Evolutionary conservation across 2,329 filamentous ascomycete genomes (phyloP), one percentile per base, ranked within the genome.

Genomic region (Penicillium sp.): DNA sequence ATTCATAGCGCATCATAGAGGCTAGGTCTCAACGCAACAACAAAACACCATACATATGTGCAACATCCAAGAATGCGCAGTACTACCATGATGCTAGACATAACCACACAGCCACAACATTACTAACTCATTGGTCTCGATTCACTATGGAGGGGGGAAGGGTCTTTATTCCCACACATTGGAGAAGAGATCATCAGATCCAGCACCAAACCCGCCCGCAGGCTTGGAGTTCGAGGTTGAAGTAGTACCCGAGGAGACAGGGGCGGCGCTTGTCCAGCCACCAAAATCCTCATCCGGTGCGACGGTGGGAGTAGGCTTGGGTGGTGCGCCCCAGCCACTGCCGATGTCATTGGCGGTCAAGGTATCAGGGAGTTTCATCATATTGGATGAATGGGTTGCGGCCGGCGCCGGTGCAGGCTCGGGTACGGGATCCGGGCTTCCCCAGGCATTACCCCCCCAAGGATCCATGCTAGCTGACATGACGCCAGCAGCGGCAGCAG

Each of bases 201-300:
- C 45, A 33, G 80, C 82, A 58, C 87, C 88, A 57, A 84, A 87
- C 22, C 86, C 88, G 68, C 89, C 86, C 15, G 84, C 79, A 37
- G 88, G 81, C 78, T 90, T 79, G 37, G 71, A 75, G 8, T 78
- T 75, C 12, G 81, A 80, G 51, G 78, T 83, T 68, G 62, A 67
- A 13, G 75, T 61, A 8, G 71, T 74, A 5, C 59, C 62, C 9
- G 82, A 79, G 40, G 79, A 82, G 70, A 68, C 85, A 72, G 85
- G 89, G 80, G 84, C 81, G 49, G 88, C 87, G 73, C 92, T 96
- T 53, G 91, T 88, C 94, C 94, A 98, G 13, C 94, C 93, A 22
- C 94, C 94, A 80, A 97, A 98, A 74, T 98, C 94, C 77, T 98
- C 94, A 71, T 98, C 94, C 0, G 91, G 90, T 38, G 91, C 85